A percentile compares a stretch with the other conserved stretches of the same genome.
These are phyloP conservation scores for Abrus precatorius DNA, from an alignment of 306 rosid genomes.

Conservation along the genomic window DNA sequence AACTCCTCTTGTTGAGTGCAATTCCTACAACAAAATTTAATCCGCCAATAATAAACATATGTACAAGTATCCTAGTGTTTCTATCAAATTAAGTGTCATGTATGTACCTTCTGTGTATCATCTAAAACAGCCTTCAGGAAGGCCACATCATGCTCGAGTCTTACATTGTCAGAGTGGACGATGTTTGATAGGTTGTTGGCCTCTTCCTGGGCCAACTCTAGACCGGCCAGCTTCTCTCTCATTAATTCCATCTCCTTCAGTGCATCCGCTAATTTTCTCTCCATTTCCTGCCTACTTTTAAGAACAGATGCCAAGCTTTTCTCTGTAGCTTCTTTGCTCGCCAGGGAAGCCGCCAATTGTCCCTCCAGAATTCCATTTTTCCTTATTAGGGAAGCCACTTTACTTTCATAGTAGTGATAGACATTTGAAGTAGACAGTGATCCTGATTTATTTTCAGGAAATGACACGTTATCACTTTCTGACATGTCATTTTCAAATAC, in stretches of 20 bases:
- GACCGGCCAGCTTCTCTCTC: slow-evolving; percentile 78
- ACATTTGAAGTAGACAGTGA: slow-evolving; percentile 66
- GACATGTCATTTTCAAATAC: slow-evolving; percentile 60
- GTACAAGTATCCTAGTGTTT: slow-evolving; percentile 13
- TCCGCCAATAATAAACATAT: slow-evolving; percentile 31
- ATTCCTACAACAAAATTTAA: slow-evolving; percentile 64
- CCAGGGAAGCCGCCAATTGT: slow-evolving; percentile 77
- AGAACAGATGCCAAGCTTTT: slow-evolving; percentile 74
- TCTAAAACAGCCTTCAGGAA: slow-evolving; percentile 96
- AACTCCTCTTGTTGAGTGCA: slow-evolving; percentile 96
- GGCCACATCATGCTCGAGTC: slow-evolving; percentile 97
- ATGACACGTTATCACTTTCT: slow-evolving; percentile 56
- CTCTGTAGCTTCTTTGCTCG: slow-evolving; percentile 82
- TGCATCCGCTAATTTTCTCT: slow-evolving; percentile 70
- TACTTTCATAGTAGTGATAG: slow-evolving; percentile 79
- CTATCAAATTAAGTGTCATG: not conserved
- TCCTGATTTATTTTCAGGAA: slow-evolving; percentile 73
- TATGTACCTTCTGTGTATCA: slow-evolving; percentile 88
- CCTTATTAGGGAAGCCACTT: slow-evolving; percentile 74
- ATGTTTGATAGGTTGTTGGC: slow-evolving; percentile 84
- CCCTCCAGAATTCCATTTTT: slow-evolving; percentile 89
- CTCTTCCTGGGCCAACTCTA: slow-evolving; percentile 90
- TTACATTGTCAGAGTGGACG: slow-evolving; percentile 90
- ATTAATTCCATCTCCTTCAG: slow-evolving; percentile 75
- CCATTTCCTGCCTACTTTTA: slow-evolving; percentile 82